Base-by-base conservation (phyloP, 2,329 filamentous ascomycete genomes). In the Pseudodiploospora longispora region DNA sequence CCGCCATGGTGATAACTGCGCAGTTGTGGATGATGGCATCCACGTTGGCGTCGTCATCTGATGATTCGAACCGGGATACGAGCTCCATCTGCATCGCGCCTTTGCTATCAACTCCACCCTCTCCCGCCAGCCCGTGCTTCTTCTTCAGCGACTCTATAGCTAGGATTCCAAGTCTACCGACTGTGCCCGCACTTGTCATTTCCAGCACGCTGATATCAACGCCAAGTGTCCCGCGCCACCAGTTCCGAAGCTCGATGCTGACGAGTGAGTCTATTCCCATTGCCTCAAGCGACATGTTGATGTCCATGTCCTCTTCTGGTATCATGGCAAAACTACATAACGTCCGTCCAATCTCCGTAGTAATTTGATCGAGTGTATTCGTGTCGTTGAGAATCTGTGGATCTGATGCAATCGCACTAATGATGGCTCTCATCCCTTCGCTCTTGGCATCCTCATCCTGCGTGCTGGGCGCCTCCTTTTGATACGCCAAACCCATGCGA, bases 251-350 rank as follows among this genome's bases (percentile, higher is more conserved):
- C 40, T 59, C 56, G 5, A 59, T 39, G 1, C 44, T 53, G 1
- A 57, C 47, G 9, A 59, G 35, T 4, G 54, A 57, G 34, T 59
- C 56, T 8, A 56, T 6, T 6, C 53, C 54, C 6, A 56, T 32
- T 3, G 50, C 51, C 27, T 30, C 36, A 30, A 53, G 47, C 6
- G 37, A 27, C 40, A 27, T 6, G 1, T 27, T 34, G 27, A 37
- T 41, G 27, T 43, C 38, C 10, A 41, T 30, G 6, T 41, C 48
- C 27, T 44, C 47, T 6, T 52, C 39, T 6, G 38, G 31, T 19
- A 39, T 35, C 19, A 44, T 38, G 38, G 50, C 37, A 33, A 51
- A 44, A 19, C 28, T 40, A 28, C 41, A 48, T 4, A 52, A 33
- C 6, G 41, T 41, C 19, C 32, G 36, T 27, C 51, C 49, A 19